Evolutionary conservation across 371 early-diverging fungal species (phyloP), one percentile per base, ranked within the genome.

Genomic region (Saksenaea vasiformis): DNA sequence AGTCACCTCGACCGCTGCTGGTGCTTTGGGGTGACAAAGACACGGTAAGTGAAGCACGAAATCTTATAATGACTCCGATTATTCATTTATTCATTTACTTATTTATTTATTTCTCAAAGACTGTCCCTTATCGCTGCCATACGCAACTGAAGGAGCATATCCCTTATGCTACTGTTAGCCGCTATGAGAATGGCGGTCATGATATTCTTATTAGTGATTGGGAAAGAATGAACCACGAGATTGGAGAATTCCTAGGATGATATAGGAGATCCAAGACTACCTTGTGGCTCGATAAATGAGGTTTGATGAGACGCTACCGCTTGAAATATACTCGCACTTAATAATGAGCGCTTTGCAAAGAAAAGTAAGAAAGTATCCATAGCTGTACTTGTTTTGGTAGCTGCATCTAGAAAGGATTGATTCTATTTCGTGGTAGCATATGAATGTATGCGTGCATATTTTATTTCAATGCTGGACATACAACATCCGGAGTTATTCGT

Each of bases 1-100:
- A 69, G 9, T 44, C 61, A 24, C 37, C 66, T 10, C 60, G 56
- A 11, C 69, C 69, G 1, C 64, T 75, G 8, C 55, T 81, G 22
- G 66, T 77, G 7, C 41, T 84, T 39, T 84, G 84, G 84, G 84
- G 84, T 3, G 77, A 78, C 54, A 44, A 64, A n/a, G 84, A 84
- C 35, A 64, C 54, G 28, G 81, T 78, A 76, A 62, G 63, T 61
- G 26, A 28, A 44, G 22, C 53, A 38, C 26, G 28, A 9, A 3
- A 36, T 13, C 24, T n/a, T 26, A 19, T 4, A 55, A 24, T 34
- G 43, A 2, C 39, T 34, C 2, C 15, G 59, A 17, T 10, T 47
- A n/a, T n/a, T n/a, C n/a, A n/a, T n/a, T n/a, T n/a, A n/a, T n/a
- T n/a, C n/a, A n/a, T n/a, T n/a, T n/a, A n/a, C n/a, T n/a, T n/a